Evolutionary conservation across 495 filamentous ascomycete species (phyloP).

Genomic region (Aspergillus taichungensis): DNA sequence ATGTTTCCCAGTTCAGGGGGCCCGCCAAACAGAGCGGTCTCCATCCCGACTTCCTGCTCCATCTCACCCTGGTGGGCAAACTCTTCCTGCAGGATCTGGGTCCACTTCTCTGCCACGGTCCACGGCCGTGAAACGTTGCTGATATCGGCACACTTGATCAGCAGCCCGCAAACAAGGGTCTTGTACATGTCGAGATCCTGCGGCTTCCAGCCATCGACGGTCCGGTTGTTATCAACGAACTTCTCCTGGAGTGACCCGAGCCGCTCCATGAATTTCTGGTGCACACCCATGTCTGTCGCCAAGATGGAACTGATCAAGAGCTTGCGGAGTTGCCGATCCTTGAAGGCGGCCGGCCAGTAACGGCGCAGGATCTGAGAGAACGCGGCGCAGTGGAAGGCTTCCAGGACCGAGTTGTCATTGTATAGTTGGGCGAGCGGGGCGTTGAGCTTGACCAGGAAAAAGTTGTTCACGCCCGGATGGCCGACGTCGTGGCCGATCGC

Average conservation of each 20-base stretch:
- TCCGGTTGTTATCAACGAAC: conserved; percentile 50
- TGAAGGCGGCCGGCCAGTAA: conserved; percentile 79
- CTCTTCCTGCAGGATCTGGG: conserved; percentile 82
- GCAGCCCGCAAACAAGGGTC: conserved; percentile 69
- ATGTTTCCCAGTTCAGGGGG: conserved; percentile 75
- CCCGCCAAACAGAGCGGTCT: conserved; percentile 73
- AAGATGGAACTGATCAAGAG: conserved; percentile 93
- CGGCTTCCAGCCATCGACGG: conserved; percentile 58
- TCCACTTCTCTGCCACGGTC: conserved; percentile 76
- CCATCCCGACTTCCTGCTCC: conserved; percentile 80
- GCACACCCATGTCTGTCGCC: conserved; percentile 93
- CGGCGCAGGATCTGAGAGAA: conserved; percentile 93
- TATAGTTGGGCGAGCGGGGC: conserved; percentile 95
- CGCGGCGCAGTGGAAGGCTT: conserved; percentile 95
- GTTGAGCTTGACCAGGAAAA: conserved; percentile 86
- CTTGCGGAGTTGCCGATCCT: conserved; percentile 65
- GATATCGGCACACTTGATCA: conserved; percentile 98
- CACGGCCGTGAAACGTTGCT: conserved; percentile 92
- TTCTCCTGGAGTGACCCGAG: conserved; percentile 69
- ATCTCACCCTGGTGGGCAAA: conserved; percentile 87
- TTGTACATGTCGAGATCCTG: conserved; percentile 63
- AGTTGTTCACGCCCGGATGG: conserved; percentile 96
- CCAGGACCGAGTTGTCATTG: conserved; percentile 93
- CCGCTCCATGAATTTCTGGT: conserved; percentile 91
- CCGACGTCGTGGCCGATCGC: conserved; percentile 97